phyloP scores from a whole-genome alignment of 2,329 filamentous ascomycete species.

The Paecilomyces sp. region DNA sequence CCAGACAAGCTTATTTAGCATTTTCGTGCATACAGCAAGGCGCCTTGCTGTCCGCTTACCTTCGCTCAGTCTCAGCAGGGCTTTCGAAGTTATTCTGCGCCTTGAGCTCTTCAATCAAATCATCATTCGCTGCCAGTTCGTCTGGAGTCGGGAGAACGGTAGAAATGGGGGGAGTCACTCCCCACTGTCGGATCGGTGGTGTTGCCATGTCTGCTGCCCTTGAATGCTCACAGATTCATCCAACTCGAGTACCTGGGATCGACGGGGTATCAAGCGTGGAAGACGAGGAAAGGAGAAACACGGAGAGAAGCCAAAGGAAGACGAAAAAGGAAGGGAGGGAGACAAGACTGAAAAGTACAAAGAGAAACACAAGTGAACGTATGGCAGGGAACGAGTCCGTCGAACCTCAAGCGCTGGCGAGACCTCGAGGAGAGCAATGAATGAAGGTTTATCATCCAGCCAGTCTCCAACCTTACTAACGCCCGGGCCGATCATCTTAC shows the following conservation, averaged over 20 bases:
- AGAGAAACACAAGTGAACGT: not conserved
- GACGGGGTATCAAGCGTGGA: not conserved
- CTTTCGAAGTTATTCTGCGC: constrained; percentile 88
- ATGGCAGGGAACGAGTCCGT: not conserved
- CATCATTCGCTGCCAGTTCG: constrained; percentile 70
- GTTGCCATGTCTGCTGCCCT: constrained; percentile 24
- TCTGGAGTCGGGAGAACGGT: constrained; percentile 64
- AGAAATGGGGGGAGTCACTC: constrained; percentile 81
- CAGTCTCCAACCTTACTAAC: not conserved
- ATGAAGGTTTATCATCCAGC: not conserved
- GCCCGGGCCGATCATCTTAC: not conserved
- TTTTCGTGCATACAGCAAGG: constrained; percentile 4
- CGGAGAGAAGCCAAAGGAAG: not conserved
- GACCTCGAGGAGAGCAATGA: not conserved
- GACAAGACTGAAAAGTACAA: not conserved
- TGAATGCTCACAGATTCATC: not conserved
- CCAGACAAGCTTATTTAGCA: not conserved
- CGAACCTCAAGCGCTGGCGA: not conserved
- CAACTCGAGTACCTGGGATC: not conserved
- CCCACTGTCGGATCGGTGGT: constrained; percentile 47
- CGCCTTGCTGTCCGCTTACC: constrained; percentile 43
- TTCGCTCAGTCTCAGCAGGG: constrained; percentile 71
- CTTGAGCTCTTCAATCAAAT: constrained; percentile 76
- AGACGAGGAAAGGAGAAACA: not conserved
- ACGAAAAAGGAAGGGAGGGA: not conserved